These are phyloP conservation scores for Geranium incanum DNA, from an alignment of 441 rosid genomes.

Conservation along the genomic window DNA sequence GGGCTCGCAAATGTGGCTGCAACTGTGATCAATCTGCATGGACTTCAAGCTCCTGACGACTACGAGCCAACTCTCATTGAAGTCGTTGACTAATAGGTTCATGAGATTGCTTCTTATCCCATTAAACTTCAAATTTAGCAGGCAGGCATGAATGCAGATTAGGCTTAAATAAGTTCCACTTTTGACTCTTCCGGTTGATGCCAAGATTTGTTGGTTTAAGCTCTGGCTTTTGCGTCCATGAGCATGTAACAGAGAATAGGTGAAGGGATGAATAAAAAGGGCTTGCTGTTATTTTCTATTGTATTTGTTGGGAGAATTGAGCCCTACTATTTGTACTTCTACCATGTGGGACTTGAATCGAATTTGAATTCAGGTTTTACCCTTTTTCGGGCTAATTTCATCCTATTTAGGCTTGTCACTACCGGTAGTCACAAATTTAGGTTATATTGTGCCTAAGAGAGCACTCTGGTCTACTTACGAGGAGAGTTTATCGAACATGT, in stretches of 20 bases:
- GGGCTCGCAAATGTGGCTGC: slow-evolving; percentile 98
- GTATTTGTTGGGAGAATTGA: too few relatives aligned
- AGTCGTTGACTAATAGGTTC: slow-evolving; percentile 34
- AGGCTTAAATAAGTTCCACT: background rate
- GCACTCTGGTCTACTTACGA: too few relatives aligned
- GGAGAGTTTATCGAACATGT: too few relatives aligned
- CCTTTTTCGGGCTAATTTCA: too few relatives aligned
- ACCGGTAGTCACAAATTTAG: too few relatives aligned
- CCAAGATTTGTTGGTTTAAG: background rate
- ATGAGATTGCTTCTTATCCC: background rate
- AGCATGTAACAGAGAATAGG: background rate
- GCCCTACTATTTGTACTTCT: too few relatives aligned
- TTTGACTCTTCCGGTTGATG: background rate
- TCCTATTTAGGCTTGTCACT: too few relatives aligned
- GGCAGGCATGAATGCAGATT: background rate
- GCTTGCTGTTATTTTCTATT: background rate
- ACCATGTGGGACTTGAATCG: too few relatives aligned
- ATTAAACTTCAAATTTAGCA: background rate
- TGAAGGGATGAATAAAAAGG: background rate
- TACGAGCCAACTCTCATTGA: slow-evolving; percentile 85
- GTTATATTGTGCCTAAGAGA: too few relatives aligned
- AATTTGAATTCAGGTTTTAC: too few relatives aligned
- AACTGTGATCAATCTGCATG: slow-evolving; percentile 91
- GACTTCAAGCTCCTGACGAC: slow-evolving; percentile 70
- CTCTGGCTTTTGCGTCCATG: background rate